Base-by-base conservation (phyloP, 106 monocot species). In the Vanilla planifolia region DNA sequence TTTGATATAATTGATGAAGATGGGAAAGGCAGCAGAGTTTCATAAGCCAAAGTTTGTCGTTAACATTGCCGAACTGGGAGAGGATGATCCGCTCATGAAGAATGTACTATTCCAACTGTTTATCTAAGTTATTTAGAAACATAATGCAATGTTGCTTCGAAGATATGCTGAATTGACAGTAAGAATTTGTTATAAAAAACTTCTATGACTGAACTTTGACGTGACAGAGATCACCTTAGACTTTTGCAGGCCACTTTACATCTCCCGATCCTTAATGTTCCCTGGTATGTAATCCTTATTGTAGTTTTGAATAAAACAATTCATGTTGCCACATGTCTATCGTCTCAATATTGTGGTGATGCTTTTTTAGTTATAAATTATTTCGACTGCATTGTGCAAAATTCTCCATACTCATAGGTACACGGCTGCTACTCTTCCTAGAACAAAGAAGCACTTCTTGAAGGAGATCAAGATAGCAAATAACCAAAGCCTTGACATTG, bases 21-120 rank as follows among this genome's bases (percentile, higher is more conserved):
- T 87, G 86, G 61, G 58, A 15, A 59, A 40, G 46, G 51, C 29
- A 19, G 78, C 69, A 23, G 79, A 69, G 20, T 61, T 46, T 26
- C 73, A 67, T 59, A 63, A 68, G 32, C 75, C 69, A 33, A 72
- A 73, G 51, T 82, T 87, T 55, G 75, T 79, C 51, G 43, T 87
- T 52, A 63, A 73, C 67, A 59, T 82, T 53, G 78, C 69, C 21
- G 72, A 82, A 34, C 57, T 75, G 45, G 86, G 82, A 55, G 73
- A 79, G 30, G 62, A 57, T 19, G 86, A 87, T 56, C 86, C 82
- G 52, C 75, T 87, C 43, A 57, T 65, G 45, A 65, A 59, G 43
- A 82, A 87, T 75, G 86, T 87, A 79, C 72, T 57, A 20, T 43
- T 45, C 10, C n/a, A 40, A 26, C 11, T 42, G 24, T 50, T 22